Conservation (phyloP, 495 filamentous ascomycete species). For the Neurospora cerealis region DNA sequence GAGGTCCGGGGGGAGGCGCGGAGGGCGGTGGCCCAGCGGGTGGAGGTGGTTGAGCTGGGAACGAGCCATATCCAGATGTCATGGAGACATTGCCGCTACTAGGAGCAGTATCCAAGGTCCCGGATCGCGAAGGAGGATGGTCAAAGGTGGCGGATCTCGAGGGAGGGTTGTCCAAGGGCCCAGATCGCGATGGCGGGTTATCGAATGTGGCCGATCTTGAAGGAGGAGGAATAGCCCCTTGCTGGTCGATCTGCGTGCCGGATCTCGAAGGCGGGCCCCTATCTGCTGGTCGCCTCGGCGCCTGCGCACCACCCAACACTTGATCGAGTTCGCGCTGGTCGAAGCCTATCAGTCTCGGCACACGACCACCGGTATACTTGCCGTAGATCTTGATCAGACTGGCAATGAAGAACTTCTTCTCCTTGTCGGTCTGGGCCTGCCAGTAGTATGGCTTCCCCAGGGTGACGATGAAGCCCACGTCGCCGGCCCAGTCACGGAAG, state of each 20-base stretch:
- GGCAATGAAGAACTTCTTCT: slow-evolving; percentile 96
- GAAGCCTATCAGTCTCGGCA: slow-evolving; percentile 74
- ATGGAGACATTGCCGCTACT: slow-evolving; percentile 17
- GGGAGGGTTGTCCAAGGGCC: neutral
- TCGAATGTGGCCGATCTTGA: neutral
- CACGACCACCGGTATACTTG: slow-evolving; percentile 85
- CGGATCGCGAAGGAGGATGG: slow-evolving; percentile 24
- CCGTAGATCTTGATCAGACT: slow-evolving; percentile 90
- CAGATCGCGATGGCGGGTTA: neutral
- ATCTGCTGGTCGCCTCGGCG: slow-evolving; percentile 8
- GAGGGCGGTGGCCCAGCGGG: slow-evolving; percentile 6
- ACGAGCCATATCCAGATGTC: slow-evolving; percentile 16
- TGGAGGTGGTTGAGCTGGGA: neutral
- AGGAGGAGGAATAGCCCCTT: neutral
- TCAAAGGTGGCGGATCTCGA: slow-evolving; percentile 15
- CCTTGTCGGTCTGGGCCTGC: slow-evolving; percentile 82
- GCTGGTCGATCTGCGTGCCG: neutral
- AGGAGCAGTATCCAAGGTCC: slow-evolving; percentile 18
- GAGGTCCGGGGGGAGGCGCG: neutral
- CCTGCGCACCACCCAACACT: slow-evolving; percentile 43
- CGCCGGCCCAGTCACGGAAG: slow-evolving; percentile 65
- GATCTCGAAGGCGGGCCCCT: neutral
- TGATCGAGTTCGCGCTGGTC: slow-evolving; percentile 65
- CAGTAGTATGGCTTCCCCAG: slow-evolving; percentile 94
- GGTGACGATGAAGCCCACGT: slow-evolving; percentile 77